Evolutionary conservation across 1,284 basidiomycete genomes (phyloP).

Genomic region (Chondrostereum purpureum): DNA sequence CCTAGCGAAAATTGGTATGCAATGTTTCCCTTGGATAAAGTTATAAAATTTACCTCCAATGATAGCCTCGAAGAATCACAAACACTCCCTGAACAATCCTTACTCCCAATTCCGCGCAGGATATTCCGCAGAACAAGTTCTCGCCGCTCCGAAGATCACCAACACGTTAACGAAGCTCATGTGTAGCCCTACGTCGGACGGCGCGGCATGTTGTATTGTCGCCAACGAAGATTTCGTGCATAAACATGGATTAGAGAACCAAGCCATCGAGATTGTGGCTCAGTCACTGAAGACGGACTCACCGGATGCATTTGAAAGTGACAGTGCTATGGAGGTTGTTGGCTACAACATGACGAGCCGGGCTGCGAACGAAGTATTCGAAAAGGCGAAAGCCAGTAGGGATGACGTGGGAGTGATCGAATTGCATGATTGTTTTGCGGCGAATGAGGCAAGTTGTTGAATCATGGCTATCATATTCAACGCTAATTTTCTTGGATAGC

Average conservation of each 20-base stretch:
- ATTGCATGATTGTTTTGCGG: conserved; percentile 80
- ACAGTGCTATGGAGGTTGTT: conserved; percentile 68
- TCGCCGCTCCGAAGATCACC: conserved; percentile 61
- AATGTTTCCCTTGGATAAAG: not conserved
- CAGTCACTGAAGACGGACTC: conserved; percentile 63
- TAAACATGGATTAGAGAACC: conserved; percentile 70
- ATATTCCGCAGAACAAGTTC: conserved; percentile 67
- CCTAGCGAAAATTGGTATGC: conserved; percentile 70
- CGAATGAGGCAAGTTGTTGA: conserved; percentile 53
- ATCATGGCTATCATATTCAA: not conserved
- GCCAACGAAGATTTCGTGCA: conserved; percentile 81
- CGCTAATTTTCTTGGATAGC: conserved; percentile 30
- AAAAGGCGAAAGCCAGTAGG: conserved; percentile 59
- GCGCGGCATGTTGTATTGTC: conserved; percentile 71
- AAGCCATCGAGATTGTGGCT: conserved; percentile 76
- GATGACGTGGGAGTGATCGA: conserved; percentile 81
- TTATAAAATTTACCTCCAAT: conserved; percentile 1
- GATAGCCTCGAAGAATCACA: conserved; percentile 78
- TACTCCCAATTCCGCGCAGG: conserved; percentile 82
- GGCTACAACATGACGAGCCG: conserved; percentile 71
- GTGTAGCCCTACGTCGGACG: conserved; percentile 86
- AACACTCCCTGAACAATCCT: conserved; percentile 76
- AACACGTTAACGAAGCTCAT: conserved; percentile 78
- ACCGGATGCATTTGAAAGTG: conserved; percentile 54
- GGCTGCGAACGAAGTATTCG: conserved; percentile 68